phyloP scores from a whole-genome alignment of 495 filamentous ascomycete species.

The Penicillium steckii region DNA sequence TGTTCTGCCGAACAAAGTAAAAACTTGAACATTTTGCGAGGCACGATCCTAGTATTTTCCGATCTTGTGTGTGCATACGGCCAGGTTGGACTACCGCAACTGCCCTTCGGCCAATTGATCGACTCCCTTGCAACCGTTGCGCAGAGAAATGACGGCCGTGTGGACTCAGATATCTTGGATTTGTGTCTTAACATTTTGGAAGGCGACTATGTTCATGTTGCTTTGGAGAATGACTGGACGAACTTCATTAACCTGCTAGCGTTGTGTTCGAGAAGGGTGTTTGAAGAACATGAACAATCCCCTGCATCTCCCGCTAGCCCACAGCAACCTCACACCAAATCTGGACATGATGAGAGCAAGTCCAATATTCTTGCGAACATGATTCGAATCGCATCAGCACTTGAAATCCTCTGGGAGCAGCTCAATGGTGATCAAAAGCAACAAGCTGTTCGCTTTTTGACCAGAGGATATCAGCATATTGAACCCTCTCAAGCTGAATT shows the following conservation, averaged over 20 bases:
- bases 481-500: slow-evolving; percentile 45
- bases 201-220: slow-evolving; percentile 33
- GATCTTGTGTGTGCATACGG: slow-evolving; percentile 54
- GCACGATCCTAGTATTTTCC: slow-evolving; percentile 65
- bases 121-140: slow-evolving; percentile 59
- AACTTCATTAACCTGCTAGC: slow-evolving; percentile 50
- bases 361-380: slow-evolving; percentile 41
- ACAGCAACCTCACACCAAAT: slow-evolving; percentile 20
- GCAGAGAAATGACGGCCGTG: slow-evolving; percentile 46
- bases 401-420: slow-evolving; percentile 44
- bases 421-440: slow-evolving; percentile 38
- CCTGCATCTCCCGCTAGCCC: slow-evolving; percentile 18
- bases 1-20: slow-evolving; percentile 42
- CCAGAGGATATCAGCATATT: slow-evolving; percentile 38
- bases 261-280: slow-evolving; percentile 63
- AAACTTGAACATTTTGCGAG: slow-evolving; percentile 63
- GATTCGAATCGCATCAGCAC: slow-evolving; percentile 36
- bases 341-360: slow-evolving; percentile 33
- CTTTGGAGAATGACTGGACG: slow-evolving; percentile 36
- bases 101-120: slow-evolving; percentile 49
- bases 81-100: slow-evolving; percentile 61
- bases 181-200: slow-evolving; percentile 42
- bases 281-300: slow-evolving; percentile 26
- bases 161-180: slow-evolving; percentile 58
- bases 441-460: slow-evolving; percentile 37